Conservation (phyloP, 2,329 filamentous ascomycete genomes). For the Trichoderma asperellum region DNA sequence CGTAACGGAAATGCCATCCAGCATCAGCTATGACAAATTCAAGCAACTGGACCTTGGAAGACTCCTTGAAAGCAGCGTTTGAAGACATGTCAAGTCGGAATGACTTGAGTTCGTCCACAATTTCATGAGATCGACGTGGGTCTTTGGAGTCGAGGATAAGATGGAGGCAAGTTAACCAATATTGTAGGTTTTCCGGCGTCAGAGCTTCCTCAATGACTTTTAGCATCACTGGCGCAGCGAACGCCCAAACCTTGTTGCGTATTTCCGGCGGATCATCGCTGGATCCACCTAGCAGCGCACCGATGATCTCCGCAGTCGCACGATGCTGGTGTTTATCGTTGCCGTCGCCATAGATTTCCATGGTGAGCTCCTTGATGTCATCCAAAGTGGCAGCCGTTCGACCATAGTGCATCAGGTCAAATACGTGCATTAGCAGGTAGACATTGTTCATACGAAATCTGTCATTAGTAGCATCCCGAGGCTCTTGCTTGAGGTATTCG, state of each 20-base stretch:
- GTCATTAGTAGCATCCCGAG: constrained; percentile 78
- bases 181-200: constrained; percentile 90
- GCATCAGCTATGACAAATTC: constrained; percentile 85
- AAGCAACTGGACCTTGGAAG: constrained; percentile 89
- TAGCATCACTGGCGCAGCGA: constrained; percentile 85
- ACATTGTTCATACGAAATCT: constrained; percentile 88
- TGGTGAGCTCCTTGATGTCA: constrained; percentile 81
- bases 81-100: constrained; percentile 94
- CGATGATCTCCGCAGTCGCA: constrained; percentile 91
- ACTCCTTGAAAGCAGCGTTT: constrained; percentile 98
- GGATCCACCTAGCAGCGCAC: constrained; percentile 79
- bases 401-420: constrained; percentile 85
- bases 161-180: constrained; percentile 94
- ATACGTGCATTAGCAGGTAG: constrained; percentile 84
- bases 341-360: constrained; percentile 83
- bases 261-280: constrained; percentile 75
- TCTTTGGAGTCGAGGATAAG: constrained; percentile 87
- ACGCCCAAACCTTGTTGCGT: constrained; percentile 80
- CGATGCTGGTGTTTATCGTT: constrained; percentile 98
- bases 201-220: constrained; percentile 87
- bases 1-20: constrained; percentile 94
- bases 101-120: constrained; percentile 78
- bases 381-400: constrained; percentile 78
- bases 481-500: constrained; percentile 93
- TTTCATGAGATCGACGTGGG: constrained; percentile 81